These are phyloP conservation scores for Tulasnella sp. DNA, from an alignment of 768 basidiomycete genomes.

Conservation along the genomic window DNA sequence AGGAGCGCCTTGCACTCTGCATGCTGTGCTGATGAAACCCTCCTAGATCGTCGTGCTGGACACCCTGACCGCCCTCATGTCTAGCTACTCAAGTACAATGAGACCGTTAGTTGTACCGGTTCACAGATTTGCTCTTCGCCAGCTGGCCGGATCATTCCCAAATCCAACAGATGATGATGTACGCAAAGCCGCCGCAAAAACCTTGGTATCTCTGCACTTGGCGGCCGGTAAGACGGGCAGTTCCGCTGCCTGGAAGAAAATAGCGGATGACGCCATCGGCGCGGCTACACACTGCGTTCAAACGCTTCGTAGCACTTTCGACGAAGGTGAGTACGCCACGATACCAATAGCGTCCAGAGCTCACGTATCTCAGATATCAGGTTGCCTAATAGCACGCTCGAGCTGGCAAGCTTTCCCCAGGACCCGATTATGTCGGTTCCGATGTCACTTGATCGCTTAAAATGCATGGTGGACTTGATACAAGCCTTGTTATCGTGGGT, in stretches of 20 bases:
- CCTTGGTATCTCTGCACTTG: conserved; percentile 52
- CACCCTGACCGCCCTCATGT: conserved; percentile 44
- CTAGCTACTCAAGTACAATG: conserved; percentile 55
- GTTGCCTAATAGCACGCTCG: conserved; percentile 17
- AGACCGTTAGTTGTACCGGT: conserved; percentile 42
- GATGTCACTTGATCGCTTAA: conserved; percentile 49
- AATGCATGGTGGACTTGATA: conserved; percentile 40
- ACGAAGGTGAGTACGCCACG: conserved; percentile 30
- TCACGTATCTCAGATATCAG: neutral
- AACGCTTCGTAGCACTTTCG: conserved; percentile 48
- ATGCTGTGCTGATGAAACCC: neutral
- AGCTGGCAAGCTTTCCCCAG: conserved; percentile 23
- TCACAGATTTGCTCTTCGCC: conserved; percentile 40
- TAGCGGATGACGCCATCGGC: conserved; percentile 52
- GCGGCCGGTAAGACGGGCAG: conserved; percentile 73
- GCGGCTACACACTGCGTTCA: conserved; percentile 54
- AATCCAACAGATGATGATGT: conserved; percentile 32
- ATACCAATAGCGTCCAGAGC: neutral
- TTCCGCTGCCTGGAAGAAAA: conserved; percentile 59
- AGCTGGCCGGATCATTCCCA: conserved; percentile 43
- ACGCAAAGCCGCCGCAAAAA: conserved; percentile 37
- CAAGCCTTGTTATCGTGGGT: conserved; percentile 43
- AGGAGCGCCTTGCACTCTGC: neutral
- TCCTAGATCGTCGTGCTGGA: conserved; percentile 35
- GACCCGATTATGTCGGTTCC: conserved; percentile 42